Evolutionary conservation across 2,329 filamentous ascomycete genomes (phyloP), one percentile per base, ranked within the genome.

Genomic region (Aschersonia sp.): DNA sequence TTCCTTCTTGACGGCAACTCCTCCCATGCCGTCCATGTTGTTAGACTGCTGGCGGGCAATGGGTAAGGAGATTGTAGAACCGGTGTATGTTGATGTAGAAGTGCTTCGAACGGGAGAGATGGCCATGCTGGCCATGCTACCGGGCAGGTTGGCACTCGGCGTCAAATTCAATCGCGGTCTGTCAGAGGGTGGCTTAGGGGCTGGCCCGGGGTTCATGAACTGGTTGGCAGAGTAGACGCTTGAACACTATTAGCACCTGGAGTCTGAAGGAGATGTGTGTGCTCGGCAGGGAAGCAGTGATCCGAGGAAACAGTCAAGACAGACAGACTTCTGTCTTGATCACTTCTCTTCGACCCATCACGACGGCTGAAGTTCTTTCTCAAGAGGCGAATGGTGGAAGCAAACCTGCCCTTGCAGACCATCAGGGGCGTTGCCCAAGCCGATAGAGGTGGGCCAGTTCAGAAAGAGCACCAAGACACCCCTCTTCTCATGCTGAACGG

Each of bases 201-300:
- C 91, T 57, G 92, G 91, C 54, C 92, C 89, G 52, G 92, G 89
- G 66, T 97, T 97, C 85, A 97, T 94, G 71, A 97, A 97, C 65
- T 81, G 78, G 58, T 73, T 77, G 54, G 71, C 69, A 42, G 75
- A 68, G 60, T 80, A 82, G 57, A 75, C 65, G 61, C 75, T 80
- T 58, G 32, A 30, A 46, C 40, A 6, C 32, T 44, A 44, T 48
- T 44, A 58, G 54, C 43, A 20, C 20, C 20, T 20, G 20, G 20
- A 20, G 20, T 20, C 20, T 20, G 20, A 20, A 20, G 20, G 20
- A 20, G 20, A 20, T 20, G 20, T 20, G 20, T 20, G 20, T 20
- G 20, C 20, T 20, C 20, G 20, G 20, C 20, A 20, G 20, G 20
- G 20, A 20, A 20, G 20, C 20, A 20, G 20, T 20, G 20, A 20